Base-by-base conservation (phyloP, 768 basidiomycete species). In the Neoboletus brunneissimus region DNA sequence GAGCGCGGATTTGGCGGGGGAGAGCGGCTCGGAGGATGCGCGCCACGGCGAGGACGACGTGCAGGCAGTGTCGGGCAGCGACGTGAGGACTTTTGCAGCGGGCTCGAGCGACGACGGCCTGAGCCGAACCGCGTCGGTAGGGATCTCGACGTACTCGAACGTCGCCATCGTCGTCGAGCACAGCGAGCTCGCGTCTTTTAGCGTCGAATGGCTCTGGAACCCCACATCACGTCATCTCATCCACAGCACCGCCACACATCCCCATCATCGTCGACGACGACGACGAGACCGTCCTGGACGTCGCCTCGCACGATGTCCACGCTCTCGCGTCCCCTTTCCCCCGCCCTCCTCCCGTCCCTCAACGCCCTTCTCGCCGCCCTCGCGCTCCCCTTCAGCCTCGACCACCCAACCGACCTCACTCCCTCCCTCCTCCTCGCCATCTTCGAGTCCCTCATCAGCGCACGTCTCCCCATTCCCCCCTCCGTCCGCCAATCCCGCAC, bases 371-470 rank as follows among this genome's bases (percentile, higher is more conserved):
- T 86, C 35, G 60, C 58, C 1, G 64, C 73, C 0, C 69, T 86
- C 43, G 60, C 69, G 20, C 68, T 85, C 20, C 81, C 81, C 3
- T 73, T 84, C 45, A 61, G 63, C 23, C 66, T 87, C 15, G 65
- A 77, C 37, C 76, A 81, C 35, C 83, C 82, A 15, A 67, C 73
- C 12, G 87, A 91, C 62, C 79, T 92, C 11, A 88, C 87, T 0
- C 89, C 89, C 0, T 82, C 84, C 0, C 77, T 91, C 9, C 78
- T 91, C 23, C 78, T 91, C 34, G 85, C 81, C 40, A 79, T 90
- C 58, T 76, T 91, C 16, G 88, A 90, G 59, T 81, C 79, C 1
- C 71, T 90, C 42, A 73, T 89, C 37, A 67, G 72, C 22, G 65
- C 72, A 7, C 81, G 84, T 25, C 80, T 91, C 10, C 81, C 83